Evolutionary conservation across 305 asterid species (phyloP), one percentile per base, ranked within the genome.

Genomic region (Fraxinus paxiana): DNA sequence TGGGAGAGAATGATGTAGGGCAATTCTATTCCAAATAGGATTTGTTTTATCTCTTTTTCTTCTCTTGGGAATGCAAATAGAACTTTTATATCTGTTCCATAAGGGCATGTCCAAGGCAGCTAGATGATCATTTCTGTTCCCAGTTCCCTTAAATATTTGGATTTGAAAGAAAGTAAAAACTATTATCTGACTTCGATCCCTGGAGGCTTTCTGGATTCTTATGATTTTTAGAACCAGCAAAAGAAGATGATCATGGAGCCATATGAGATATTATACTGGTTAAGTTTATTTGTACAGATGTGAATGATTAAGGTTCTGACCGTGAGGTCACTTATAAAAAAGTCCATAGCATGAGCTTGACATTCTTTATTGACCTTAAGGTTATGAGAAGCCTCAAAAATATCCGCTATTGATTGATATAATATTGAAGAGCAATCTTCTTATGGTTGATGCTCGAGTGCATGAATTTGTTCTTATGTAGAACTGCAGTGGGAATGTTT

Each of bases 371-470:
- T 79, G 43, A 43, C 48, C 20, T 38, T 43, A 6, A 67, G 5
- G 26, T 41, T 43, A 43, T 38, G 13, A 17, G 65, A 69, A 28
- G n/a, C 79, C 30, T 48, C 1, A 48, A 26, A 37, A 22, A 5
- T 9, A 18, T 61, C 33, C 3, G 15, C 70, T 61, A 61, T 61
- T 61, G 31, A 61, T 20, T 61, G 22, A 59, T 67, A 72, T 81
- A 79, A 18, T 67, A 51, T 65, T 24, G 69, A 76, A 73, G 34
- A 83, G 26, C 74, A 83, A 78, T 78, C 75, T 82, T 73, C 75
- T 77, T 61, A 61, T 80, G 51, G 69, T 80, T 46, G 77, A 82
- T 76, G 76, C 31, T 67, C 12, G 12, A 6, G 34, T 63, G 31
- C 72, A 63, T 22, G 18, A 77, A 59, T 78, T 81, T 85, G 72